Conservation (phyloP, 139 green algal species). For the Chlorokybus atmophyticus region DNA sequence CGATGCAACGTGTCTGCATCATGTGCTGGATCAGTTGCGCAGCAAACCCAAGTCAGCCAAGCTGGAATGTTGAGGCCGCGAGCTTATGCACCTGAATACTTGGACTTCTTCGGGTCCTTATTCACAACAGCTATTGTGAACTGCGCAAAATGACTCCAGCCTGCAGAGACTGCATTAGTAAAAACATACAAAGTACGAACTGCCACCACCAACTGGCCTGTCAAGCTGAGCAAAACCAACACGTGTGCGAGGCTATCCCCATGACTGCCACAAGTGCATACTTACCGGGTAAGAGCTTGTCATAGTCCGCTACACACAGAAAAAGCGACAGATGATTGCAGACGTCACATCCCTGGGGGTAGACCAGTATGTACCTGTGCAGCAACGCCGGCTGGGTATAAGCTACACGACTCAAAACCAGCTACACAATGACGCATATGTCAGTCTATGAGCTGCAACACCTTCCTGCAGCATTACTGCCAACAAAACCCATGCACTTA, state of each 20-base stretch:
- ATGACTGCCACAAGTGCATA: background rate
- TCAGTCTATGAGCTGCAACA: too few relatives aligned
- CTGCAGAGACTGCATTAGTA: too few relatives aligned
- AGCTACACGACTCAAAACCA: too few relatives aligned
- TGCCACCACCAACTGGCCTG: background rate
- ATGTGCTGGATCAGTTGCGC: too few relatives aligned
- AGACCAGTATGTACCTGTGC: slow-evolving; percentile 90
- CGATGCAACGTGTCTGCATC: slow-evolving; percentile 86
- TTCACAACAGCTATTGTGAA: slow-evolving; percentile 99
- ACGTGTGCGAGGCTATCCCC: background rate
- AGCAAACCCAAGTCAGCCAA: too few relatives aligned
- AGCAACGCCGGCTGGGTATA: background rate
- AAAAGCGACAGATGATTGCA: slow-evolving; percentile 96
- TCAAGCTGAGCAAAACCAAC: background rate
- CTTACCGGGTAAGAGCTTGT: slow-evolving; percentile 89
- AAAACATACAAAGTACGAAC: too few relatives aligned
- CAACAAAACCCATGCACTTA: too few relatives aligned
- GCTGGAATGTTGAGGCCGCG: too few relatives aligned
- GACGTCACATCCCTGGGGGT: slow-evolving; percentile 93
- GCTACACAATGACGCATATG: too few relatives aligned
- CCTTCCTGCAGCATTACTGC: too few relatives aligned
- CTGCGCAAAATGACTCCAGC: slow-evolving; percentile 95
- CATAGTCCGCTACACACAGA: slow-evolving; percentile 95
- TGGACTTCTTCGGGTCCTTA: slow-evolving; percentile 93
- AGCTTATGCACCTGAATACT: slow-evolving; percentile 62